Conservation (phyloP, 148 eudicot genomes). For the Polygonum aviculare region DNA sequence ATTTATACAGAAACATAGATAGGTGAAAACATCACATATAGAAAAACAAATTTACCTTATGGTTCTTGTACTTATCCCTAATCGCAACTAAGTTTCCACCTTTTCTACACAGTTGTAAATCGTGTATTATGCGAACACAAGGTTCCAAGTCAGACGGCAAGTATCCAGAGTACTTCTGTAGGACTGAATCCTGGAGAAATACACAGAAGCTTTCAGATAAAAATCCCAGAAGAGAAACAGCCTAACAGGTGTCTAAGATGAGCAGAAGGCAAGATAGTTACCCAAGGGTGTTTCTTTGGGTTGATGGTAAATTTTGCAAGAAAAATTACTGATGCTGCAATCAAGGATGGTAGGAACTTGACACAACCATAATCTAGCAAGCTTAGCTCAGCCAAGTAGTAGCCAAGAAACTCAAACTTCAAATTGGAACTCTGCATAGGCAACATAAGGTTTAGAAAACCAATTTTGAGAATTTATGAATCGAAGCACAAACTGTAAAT, state of each 20-base stretch:
- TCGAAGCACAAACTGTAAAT: not conserved
- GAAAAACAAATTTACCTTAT: slow-evolving; percentile 39
- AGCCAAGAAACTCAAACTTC: slow-evolving; percentile 62
- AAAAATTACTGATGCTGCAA: slow-evolving; percentile 82
- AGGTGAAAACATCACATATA: not conserved
- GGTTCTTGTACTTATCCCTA: slow-evolving; percentile 68
- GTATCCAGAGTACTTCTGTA: slow-evolving; percentile 64
- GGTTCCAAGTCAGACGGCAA: slow-evolving; percentile 56
- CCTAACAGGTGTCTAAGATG: not conserved
- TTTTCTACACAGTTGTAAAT: slow-evolving; percentile 49
- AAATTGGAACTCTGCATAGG: slow-evolving; percentile 38
- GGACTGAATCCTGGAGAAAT: slow-evolving; percentile 30
- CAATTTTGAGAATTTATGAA: not conserved
- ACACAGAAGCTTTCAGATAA: not conserved
- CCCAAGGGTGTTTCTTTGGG: slow-evolving; percentile 73
- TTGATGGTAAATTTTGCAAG: slow-evolving; percentile 56
- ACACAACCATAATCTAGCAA: slow-evolving; percentile 71
- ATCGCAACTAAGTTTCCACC: slow-evolving; percentile 52
- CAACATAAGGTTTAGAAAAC: slow-evolving; percentile 3
- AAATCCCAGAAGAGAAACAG: not conserved
- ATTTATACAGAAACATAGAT: not conserved
- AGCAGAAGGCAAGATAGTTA: slow-evolving; percentile 14
- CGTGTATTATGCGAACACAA: slow-evolving; percentile 64
- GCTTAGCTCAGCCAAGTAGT: slow-evolving; percentile 79
- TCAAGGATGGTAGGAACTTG: slow-evolving; percentile 68